phyloP scores from a whole-genome alignment of 2,329 filamentous ascomycete genomes.

The Dactylellina drechsleri region DNA sequence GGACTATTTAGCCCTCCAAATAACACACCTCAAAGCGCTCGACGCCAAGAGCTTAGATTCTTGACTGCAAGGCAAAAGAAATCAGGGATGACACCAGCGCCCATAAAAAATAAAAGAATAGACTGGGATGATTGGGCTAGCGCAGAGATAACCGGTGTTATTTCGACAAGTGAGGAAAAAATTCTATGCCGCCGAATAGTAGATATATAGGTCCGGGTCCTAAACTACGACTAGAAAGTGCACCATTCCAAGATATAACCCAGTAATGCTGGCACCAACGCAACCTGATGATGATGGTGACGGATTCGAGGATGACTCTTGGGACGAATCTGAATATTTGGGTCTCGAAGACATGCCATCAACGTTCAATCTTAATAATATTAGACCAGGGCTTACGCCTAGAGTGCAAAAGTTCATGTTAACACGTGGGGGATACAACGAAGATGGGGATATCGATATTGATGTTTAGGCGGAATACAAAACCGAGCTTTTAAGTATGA shows the following conservation, averaged over 20 bases:
- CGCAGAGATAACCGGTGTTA: not conserved
- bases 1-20: constrained; percentile 9
- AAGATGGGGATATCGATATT: not conserved
- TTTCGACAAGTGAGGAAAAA: constrained; percentile 1
- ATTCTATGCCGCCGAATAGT: constrained; percentile 7
- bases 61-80: constrained; percentile 6
- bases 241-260: not conserved
- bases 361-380: not conserved
- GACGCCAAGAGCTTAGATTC: constrained; percentile 15
- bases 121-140: constrained; percentile 17
- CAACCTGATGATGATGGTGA: not conserved
- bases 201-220: constrained; percentile 22
- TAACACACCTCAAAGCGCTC: constrained; percentile 19
- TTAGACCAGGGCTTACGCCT: constrained; percentile 13
- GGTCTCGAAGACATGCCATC: constrained; percentile 7
- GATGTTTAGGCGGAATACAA: not conserved
- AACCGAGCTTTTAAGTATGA: not conserved
- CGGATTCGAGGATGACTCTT: not conserved
- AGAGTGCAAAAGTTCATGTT: constrained; percentile 14
- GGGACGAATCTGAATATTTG: constrained; percentile 16
- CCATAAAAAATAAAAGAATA: constrained; percentile 7
- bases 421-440: not conserved
- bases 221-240: constrained; percentile 3
- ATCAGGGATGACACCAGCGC: not conserved
- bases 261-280: not conserved